These are phyloP conservation scores for Zygosaccharomyces lentus DNA, from an alignment of 805 yeast genomes.

Conservation along the genomic window DNA sequence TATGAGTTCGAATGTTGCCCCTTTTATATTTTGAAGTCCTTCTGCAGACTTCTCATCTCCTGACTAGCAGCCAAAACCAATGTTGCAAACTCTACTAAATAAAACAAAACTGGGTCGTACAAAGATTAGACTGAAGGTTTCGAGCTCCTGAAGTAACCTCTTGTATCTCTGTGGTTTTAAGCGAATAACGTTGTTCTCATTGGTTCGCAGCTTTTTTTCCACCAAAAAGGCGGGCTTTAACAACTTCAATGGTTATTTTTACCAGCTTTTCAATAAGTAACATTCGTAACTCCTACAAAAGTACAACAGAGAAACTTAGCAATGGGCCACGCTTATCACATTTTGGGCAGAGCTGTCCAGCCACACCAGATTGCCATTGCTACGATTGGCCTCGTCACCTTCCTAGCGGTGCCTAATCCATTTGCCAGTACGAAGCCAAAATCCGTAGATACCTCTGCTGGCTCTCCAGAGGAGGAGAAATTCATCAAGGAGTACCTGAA, in stretches of 20 bases:
- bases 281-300: not conserved
- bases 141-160: not conserved
- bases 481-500: slow-evolving; percentile 71
- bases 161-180: not conserved
- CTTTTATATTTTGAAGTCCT: not conserved
- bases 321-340: slow-evolving; percentile 83
- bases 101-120: not conserved
- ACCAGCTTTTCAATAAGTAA: not conserved
- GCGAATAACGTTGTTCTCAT: slow-evolving; percentile 1
- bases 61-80: not conserved
- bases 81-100: not conserved
- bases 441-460: slow-evolving; percentile 67
- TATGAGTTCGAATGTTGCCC: not conserved
- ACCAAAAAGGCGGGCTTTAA: slow-evolving; percentile 1
- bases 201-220: slow-evolving; percentile 4
- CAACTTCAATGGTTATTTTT: not conserved
- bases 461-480: slow-evolving; percentile 83
- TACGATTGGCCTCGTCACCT: slow-evolving; percentile 66
- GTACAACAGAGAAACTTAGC: not conserved
- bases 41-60: slow-evolving; percentile 3
- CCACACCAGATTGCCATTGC: slow-evolving; percentile 83
- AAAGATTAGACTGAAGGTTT: not conserved
- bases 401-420: slow-evolving; percentile 68
- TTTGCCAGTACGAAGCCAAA: slow-evolving; percentile 51
- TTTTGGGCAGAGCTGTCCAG: slow-evolving; percentile 78